Evolutionary conservation across 805 yeast species (phyloP).

Genomic region (Metschnikowia picachoensis): DNA sequence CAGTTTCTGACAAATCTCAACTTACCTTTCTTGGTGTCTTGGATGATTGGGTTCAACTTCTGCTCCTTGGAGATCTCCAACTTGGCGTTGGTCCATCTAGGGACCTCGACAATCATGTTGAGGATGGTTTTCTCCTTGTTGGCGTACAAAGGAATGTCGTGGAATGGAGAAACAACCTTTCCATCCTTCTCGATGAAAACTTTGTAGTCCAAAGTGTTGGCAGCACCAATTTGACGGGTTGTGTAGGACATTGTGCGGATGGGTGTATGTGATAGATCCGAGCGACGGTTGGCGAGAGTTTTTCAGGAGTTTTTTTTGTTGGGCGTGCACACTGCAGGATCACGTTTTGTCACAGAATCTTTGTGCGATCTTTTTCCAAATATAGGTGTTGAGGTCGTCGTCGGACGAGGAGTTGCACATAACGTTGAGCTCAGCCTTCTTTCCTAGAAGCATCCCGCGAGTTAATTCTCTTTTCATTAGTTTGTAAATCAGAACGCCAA

Average conservation of each 20-base stretch:
- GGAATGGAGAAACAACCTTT: conserved; percentile 93
- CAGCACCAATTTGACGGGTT: conserved; percentile 92
- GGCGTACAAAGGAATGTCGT: conserved; percentile 72
- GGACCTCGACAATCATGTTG: conserved; percentile 44
- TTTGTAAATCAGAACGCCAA: neutral
- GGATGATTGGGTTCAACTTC: conserved; percentile 72
- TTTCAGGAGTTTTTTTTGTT: conserved; percentile 11
- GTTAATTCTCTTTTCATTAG: conserved; percentile 45
- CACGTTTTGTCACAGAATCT: conserved; percentile 15
- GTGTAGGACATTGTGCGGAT: conserved; percentile 61
- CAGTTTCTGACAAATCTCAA: conserved; percentile 73
- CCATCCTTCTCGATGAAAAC: conserved; percentile 91
- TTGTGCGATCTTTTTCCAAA: conserved; percentile 14
- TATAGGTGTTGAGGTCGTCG: conserved; percentile 7
- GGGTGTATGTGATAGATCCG: neutral
- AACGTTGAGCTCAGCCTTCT: conserved; percentile 58
- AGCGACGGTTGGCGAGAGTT: conserved; percentile 4
- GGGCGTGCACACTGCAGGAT: conserved; percentile 14
- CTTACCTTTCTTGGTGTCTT: conserved; percentile 73
- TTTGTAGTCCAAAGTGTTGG: conserved; percentile 90
- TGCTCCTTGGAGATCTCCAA: conserved; percentile 64
- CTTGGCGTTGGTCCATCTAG: conserved; percentile 78
- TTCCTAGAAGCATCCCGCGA: conserved; percentile 45
- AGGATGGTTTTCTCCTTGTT: conserved; percentile 58
- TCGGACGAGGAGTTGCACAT: conserved; percentile 18